Percentiles rank a stretch among this genome's conserved stretches.
These are phyloP conservation scores for Solanum corneliomulleri DNA, from an alignment of 257 asterid species.

Conservation along the genomic window DNA sequence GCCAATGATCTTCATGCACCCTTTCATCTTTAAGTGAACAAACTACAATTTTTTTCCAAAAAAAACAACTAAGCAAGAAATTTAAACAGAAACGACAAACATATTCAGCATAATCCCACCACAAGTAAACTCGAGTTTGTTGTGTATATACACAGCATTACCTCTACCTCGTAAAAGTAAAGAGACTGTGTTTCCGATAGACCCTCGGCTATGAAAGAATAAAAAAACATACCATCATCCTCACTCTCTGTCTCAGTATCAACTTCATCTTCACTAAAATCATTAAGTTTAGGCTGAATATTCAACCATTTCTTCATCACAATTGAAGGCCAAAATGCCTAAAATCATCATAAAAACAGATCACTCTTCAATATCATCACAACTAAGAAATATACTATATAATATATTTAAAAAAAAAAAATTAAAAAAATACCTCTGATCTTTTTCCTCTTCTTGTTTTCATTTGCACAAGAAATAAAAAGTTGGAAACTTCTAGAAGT, in stretches of 20 bases:
- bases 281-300: conserved; percentile 58
- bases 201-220: neutral
- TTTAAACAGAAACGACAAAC: neutral
- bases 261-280: conserved; percentile 90
- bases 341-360: neutral
- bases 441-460: conserved; percentile 40
- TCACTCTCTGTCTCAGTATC: conserved; percentile 84
- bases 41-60: conserved; percentile 17
- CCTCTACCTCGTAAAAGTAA: neutral
- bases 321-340: conserved; percentile 88
- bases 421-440: conserved; percentile 35
- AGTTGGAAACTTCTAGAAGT: neutral
- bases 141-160: neutral
- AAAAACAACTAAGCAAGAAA: neutral
- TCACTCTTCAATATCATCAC: neutral
- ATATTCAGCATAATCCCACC: neutral
- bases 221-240: conserved; percentile 45
- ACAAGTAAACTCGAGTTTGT: neutral
- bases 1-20: conserved; percentile 25
- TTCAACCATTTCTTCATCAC: conserved; percentile 97
- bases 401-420: neutral
- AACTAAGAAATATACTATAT: neutral
- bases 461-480: conserved; percentile 20
- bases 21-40: conserved; percentile 48
- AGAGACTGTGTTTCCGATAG: neutral